These are phyloP conservation scores for Citrullus mucosospermus DNA, from an alignment of 306 rosid genomes.

Conservation along the genomic window DNA sequence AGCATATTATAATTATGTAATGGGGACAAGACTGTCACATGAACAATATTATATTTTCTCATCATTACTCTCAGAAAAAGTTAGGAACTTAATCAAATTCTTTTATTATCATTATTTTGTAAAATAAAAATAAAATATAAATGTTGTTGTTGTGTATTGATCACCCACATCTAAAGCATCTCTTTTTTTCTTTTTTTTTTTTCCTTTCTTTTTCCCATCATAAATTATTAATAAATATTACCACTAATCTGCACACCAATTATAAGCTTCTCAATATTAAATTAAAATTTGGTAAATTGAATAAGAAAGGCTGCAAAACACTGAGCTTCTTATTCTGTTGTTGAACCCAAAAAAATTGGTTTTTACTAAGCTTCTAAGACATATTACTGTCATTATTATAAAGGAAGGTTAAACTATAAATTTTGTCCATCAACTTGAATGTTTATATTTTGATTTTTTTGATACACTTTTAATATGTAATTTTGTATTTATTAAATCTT, in stretches of 20 bases:
- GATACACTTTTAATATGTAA: no score
- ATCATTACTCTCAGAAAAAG: conserved; percentile 17
- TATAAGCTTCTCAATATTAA: conserved; percentile 35
- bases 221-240: conserved; percentile 26
- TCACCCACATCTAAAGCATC: conserved; percentile 74
- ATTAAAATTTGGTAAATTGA: neutral
- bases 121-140: neutral
- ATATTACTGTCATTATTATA: conserved; percentile 13
- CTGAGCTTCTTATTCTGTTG: conserved; percentile 19
- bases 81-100: neutral
- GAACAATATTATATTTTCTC: conserved; percentile 22
- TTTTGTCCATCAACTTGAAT: no score
- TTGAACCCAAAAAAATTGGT: conserved; percentile 44
- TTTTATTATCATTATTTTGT: conserved; percentile 8
- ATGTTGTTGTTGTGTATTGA: conserved; percentile 29
- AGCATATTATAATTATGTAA: conserved; percentile 13
- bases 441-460: no score
- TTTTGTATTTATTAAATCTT: no score
- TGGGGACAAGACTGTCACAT: conserved; percentile 59
- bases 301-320: conserved; percentile 20
- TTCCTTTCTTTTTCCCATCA: conserved; percentile 7
- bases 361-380: conserved; percentile 31
- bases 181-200: conserved; percentile 13
- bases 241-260: conserved; percentile 40
- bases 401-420: no score